Conservation (phyloP, 805 yeast species). For the Candida lessepsii region DNA sequence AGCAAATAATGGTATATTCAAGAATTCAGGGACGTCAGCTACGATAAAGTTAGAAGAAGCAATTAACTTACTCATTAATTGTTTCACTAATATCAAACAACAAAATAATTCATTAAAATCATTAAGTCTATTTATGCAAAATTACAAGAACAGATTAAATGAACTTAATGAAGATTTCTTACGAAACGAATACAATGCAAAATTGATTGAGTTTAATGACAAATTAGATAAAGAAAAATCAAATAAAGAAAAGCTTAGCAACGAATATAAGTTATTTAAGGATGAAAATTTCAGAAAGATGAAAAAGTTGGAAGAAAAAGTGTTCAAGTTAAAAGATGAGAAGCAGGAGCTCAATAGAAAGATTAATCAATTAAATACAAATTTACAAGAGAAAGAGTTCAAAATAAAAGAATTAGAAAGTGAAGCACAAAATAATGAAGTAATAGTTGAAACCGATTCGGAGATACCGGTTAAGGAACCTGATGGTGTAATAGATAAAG, state of each 20-base stretch:
- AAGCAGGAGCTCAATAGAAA: conserved; percentile 11
- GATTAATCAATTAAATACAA: conserved; percentile 2
- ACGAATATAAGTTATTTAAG: conserved; percentile 8
- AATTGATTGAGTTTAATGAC: conserved; percentile 10
- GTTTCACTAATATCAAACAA: conserved; percentile 56
- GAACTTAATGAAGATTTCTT: conserved; percentile 26
- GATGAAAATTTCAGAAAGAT: conserved; percentile 9
- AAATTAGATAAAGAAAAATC: conserved; percentile 4
- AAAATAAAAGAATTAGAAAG: conserved; percentile 5
- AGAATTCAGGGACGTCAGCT: conserved; percentile 58
- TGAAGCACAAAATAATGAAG: neutral
- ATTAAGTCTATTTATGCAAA: conserved; percentile 52
- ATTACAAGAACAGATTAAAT: conserved; percentile 38
- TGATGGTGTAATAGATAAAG: too few species aligned
- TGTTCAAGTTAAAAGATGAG: conserved; percentile 8
- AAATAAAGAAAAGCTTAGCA: conserved; percentile 10
- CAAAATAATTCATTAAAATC: conserved; percentile 57
- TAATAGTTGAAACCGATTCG: too few species aligned
- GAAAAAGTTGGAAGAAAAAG: conserved; percentile 11
- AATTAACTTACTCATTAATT: conserved; percentile 52
- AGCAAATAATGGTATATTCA: conserved; percentile 54
- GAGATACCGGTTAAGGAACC: too few species aligned
- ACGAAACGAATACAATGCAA: conserved; percentile 18
- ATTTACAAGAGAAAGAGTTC: conserved; percentile 6
- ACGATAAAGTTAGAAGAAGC: conserved; percentile 55